Conservation (phyloP, 805 yeast genomes). For the Candida namnaoensis region DNA sequence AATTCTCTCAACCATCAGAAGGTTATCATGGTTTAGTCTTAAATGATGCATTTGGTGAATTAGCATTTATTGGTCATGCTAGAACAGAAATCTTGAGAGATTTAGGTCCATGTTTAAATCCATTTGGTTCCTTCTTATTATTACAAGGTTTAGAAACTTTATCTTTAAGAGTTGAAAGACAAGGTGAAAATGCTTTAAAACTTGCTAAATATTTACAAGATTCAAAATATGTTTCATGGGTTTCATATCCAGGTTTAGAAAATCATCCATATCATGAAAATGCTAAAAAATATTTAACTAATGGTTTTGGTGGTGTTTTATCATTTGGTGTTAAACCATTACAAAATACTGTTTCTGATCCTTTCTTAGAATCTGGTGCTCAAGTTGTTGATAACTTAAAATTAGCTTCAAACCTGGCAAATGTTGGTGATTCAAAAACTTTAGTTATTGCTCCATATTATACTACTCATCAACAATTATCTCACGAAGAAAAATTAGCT, state of each 20-base stretch:
- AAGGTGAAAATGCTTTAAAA: slow-evolving; percentile 70
- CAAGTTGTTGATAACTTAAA: slow-evolving; percentile 76
- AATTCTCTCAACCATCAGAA: slow-evolving; percentile 82
- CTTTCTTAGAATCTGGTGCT: slow-evolving; percentile 72
- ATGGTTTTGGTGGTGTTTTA: slow-evolving; percentile 82
- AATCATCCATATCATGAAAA: slow-evolving; percentile 69
- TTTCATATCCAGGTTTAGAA: slow-evolving; percentile 85
- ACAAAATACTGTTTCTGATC: slow-evolving; percentile 40
- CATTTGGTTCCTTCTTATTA: slow-evolving; percentile 80
- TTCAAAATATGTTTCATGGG: slow-evolving; percentile 76
- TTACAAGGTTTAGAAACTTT: slow-evolving; percentile 92
- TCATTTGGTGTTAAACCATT: slow-evolving; percentile 82
- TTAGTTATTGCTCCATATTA: slow-evolving; percentile 92
- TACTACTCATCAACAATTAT: slow-evolving; percentile 91
- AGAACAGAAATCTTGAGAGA: slow-evolving; percentile 87
- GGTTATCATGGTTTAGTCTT: slow-evolving; percentile 88
- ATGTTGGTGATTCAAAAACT: slow-evolving; percentile 95
- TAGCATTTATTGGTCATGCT: slow-evolving; percentile 71
- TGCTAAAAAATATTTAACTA: slow-evolving; percentile 73
- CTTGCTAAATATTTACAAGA: slow-evolving; percentile 72
- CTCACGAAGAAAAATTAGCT: slow-evolving; percentile 68
- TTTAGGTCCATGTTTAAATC: slow-evolving; percentile 82
- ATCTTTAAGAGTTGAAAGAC: slow-evolving; percentile 91
- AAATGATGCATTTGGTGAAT: slow-evolving; percentile 73
- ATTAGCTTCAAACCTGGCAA: slow-evolving; percentile 88